These are phyloP conservation scores for Tilletia setariae DNA, from an alignment of 1,284 basidiomycete species.

Conservation along the genomic window DNA sequence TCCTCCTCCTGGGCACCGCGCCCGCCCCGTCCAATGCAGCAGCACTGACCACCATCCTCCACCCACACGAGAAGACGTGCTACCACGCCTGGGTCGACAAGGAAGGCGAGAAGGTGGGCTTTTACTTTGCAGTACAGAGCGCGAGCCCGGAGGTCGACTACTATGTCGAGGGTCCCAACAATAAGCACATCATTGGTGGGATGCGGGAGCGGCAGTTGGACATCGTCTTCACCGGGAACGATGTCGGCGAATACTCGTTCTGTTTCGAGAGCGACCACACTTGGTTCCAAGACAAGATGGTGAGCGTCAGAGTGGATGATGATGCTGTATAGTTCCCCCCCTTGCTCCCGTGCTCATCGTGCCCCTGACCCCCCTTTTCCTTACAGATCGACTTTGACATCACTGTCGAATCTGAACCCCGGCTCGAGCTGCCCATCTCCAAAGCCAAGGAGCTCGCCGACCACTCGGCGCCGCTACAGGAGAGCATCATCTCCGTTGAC, in stretches of 20 bases:
- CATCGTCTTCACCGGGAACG: slow-evolving; percentile 92
- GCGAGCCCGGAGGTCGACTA: slow-evolving; percentile 97
- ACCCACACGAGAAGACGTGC: slow-evolving; percentile 81
- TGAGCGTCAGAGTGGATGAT: too few relatives aligned
- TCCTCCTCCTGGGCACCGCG: background rate
- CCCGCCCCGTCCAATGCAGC: slow-evolving; percentile 55
- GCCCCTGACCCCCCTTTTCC: slow-evolving; percentile 1
- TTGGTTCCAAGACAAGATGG: slow-evolving; percentile 43
- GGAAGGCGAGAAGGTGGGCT: slow-evolving; percentile 80
- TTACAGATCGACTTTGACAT: slow-evolving; percentile 51
- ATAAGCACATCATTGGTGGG: slow-evolving; percentile 80
- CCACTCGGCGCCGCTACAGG: slow-evolving; percentile 47
- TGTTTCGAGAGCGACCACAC: slow-evolving; percentile 86
- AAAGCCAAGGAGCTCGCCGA: slow-evolving; percentile 42
- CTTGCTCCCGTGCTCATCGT: background rate
- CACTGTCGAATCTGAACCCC: slow-evolving; percentile 52
- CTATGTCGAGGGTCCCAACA: slow-evolving; percentile 81
- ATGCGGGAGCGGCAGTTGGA: slow-evolving; percentile 87
- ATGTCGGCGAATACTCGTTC: slow-evolving; percentile 91
- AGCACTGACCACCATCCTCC: slow-evolving; percentile 81
- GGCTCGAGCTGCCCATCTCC: slow-evolving; percentile 44
- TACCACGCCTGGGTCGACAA: slow-evolving; percentile 98
- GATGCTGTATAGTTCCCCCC: too few relatives aligned
- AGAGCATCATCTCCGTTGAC: slow-evolving; percentile 37
- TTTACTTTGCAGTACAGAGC: slow-evolving; percentile 76